Evolutionary conservation across 1,284 basidiomycete genomes (phyloP), one percentile per base, ranked within the genome.

Genomic region (Cerrena zonata): DNA sequence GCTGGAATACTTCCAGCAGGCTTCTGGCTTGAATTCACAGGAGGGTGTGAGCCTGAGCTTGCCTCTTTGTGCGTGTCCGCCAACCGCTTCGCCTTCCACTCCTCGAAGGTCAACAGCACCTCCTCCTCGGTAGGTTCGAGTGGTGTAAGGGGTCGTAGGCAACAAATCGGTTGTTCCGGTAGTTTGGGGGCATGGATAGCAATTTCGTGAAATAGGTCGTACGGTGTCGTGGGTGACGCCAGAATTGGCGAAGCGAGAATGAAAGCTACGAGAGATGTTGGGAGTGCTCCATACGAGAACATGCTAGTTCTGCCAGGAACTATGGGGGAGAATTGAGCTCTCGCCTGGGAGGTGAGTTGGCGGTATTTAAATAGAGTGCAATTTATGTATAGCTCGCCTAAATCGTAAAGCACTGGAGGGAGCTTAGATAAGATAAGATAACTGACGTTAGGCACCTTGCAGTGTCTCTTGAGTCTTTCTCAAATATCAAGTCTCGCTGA

Each of bases 21-120:
- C 21, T 37, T 53, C 36, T 30, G 25, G 15, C 19, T 25, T 19
- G 36, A 15, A 30, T 45, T 13, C 41, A 62, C 68, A n/a, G 39
- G 7, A 56, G 52, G 54, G 44, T 4, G 68, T 54, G 59, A 50
- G 18, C 55, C 52, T 40, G 58, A 39, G 10, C 53, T 47, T 22
- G 56, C 48, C 30, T 58, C 55, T 41, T 64, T 63, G 44, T 53
- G 53, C 24, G 66, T 49, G 10, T 63, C 69, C 15, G 72, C 68
- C 36, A 73, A 60, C 50, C 84, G 82, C 52, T 79, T 85, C 41
- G 79, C 77, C 66, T 93, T 94, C 92, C 91, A 94, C 54, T 94
- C 91, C 60, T 94, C 89, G 61, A 95, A 95, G 0, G 87, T 87
- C 21, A 92, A 77, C 25, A 94, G 72, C 2, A 82, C 65, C 45